Evolutionary conservation across 805 yeast species (phyloP), one percentile per base, ranked within the genome.

Genomic region (Schwanniomyces polymorphus): DNA sequence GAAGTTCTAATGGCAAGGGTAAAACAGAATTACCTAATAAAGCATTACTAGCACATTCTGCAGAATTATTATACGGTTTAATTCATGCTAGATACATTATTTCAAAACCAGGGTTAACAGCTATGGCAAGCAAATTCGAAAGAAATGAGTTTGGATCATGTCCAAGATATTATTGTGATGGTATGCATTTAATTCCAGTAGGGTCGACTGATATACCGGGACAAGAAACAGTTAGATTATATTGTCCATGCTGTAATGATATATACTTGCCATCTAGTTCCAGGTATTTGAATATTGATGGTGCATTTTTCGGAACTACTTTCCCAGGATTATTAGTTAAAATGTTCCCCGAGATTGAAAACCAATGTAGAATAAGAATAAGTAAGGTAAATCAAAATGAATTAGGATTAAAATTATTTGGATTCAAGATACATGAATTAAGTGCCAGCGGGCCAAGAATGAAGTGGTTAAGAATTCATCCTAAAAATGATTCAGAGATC

Each of bases 221-320:
- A 4, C 83, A 82, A 54, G 97, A 91, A 65, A 89, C 97, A 0
- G 97, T 94, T 38, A 72, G 97, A 54, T 76, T 94, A 41, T 94
- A 85, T 65, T 94, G 99, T 69, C 97, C 99, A 1, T 85, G 92
- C 63, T 94, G 99, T 68, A 82, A 85, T 61, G 99, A 94, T 60
- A 76, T 92, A 35, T 94, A 94, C 66, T 69, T 90, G 43, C 98
- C 98, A 1, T 82, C 86, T 46, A 85, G 91, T 46, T 83, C 91
- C n/a, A 76, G 96, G 51, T 91, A 88, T 66, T 72, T 88, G 48
- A 88, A 89, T 60, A 81, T 94, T 38, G 99, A 94, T 67, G 99
- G 99, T 5, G 97, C 98, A 0, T 94, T 86, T 60, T 94, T 95
- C 72, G 98, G 99, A 5, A 90, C 98, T 0, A 85, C 95, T 29